Evolutionary conservation across 225 moss, liverwort and hornwort species (phyloP).

Genomic region (Antitrichia curtipendula): DNA sequence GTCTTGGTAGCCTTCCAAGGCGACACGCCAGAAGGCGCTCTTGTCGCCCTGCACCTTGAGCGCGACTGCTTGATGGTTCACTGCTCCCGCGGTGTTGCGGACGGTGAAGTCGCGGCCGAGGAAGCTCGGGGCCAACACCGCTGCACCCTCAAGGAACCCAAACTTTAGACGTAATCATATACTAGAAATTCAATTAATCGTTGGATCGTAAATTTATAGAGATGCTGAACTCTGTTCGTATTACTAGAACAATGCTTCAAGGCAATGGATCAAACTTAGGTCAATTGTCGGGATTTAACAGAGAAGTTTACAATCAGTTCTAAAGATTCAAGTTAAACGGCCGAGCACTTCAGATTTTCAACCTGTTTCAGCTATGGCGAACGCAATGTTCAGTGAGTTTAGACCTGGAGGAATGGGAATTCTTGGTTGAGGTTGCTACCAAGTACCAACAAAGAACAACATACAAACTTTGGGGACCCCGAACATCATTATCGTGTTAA

Average conservation of each 20-base stretch:
- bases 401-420: not conserved
- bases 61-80: conserved; percentile 62
- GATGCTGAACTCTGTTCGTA: too few relatives aligned
- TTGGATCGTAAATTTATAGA: not conserved
- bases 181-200: not conserved
- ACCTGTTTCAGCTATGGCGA: not conserved
- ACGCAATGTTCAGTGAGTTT: too few relatives aligned
- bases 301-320: not conserved
- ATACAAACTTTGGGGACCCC: not conserved
- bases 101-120: conserved; percentile 52
- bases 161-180: not conserved
- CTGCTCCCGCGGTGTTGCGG: conserved; percentile 62
- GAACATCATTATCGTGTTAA: not conserved
- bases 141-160: not conserved
- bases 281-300: not conserved
- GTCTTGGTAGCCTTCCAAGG: conserved; percentile 63
- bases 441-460: not conserved
- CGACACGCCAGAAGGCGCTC: conserved; percentile 41
- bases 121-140: conserved; percentile 38
- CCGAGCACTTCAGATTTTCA: not conserved
- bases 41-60: conserved; percentile 55
- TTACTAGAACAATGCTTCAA: too few relatives aligned
- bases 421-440: not conserved
- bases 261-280: not conserved
- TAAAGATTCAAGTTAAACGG: not conserved